These are phyloP conservation scores for Blastobotrys raffinosifermentans DNA, from an alignment of 1,139 yeast genomes.

Conservation along the genomic window DNA sequence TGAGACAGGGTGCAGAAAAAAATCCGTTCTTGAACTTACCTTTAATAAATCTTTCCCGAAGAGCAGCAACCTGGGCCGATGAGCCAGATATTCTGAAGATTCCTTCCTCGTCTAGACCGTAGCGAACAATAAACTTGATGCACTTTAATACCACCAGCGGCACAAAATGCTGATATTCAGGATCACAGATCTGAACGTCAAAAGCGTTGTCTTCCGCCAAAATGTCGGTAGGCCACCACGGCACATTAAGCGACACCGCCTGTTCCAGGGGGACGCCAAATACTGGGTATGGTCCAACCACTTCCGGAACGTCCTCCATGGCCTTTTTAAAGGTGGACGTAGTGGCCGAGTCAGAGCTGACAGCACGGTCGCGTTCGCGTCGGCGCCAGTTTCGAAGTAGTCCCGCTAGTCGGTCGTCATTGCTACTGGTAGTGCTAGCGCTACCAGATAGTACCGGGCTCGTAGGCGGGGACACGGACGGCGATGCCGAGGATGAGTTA, in stretches of 20 bases:
- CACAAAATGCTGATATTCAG: constrained; percentile 19
- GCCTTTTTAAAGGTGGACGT: background rate
- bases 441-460: background rate
- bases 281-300: constrained; percentile 16
- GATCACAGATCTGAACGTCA: constrained; percentile 16
- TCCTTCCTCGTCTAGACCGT: constrained; percentile 74
- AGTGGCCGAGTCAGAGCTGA: background rate
- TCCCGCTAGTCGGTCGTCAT: background rate
- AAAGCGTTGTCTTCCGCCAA: constrained; percentile 11
- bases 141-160: constrained; percentile 23
- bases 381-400: too few relatives aligned
- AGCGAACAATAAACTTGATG: constrained; percentile 18
- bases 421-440: background rate
- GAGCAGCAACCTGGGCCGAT: constrained; percentile 53
- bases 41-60: constrained; percentile 58
- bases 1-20: constrained; percentile 1
- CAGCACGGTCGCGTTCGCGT: too few relatives aligned
- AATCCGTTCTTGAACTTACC: constrained; percentile 11
- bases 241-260: constrained; percentile 20
- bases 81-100: constrained; percentile 79
- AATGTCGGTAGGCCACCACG: constrained; percentile 11
- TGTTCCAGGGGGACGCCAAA: constrained; percentile 26
- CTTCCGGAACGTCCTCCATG: background rate
- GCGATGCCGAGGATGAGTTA: background rate
- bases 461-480: background rate